These are phyloP conservation scores for Pseudonectria buxi DNA, from an alignment of 2,329 filamentous ascomycete genomes.

Conservation along the genomic window DNA sequence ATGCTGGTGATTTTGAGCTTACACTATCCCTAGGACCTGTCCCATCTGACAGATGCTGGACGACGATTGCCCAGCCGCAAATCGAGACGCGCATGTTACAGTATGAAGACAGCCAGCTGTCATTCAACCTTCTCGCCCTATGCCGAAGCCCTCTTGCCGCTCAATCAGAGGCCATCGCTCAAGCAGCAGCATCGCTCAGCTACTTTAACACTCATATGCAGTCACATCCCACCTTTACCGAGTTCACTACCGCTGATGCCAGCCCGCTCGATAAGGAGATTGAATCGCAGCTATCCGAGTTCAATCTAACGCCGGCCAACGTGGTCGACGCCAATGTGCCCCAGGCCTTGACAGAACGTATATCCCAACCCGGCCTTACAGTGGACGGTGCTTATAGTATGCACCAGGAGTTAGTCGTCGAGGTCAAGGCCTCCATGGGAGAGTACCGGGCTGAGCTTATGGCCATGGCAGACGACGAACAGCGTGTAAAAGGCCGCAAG, in stretches of 20 bases:
- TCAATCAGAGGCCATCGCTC: conserved; percentile 40
- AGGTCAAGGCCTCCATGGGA: conserved; percentile 35
- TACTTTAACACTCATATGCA: conserved; percentile 29
- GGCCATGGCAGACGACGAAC: conserved; percentile 40
- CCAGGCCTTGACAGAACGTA: conserved; percentile 6
- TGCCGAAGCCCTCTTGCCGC: conserved; percentile 56
- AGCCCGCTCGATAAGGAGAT: conserved; percentile 17
- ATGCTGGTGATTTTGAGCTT: background rate
- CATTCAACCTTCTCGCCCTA: conserved; percentile 74
- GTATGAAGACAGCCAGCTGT: conserved; percentile 57
- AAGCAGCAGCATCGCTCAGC: conserved; percentile 33
- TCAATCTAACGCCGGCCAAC: conserved; percentile 21
- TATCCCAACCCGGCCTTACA: conserved; percentile 6
- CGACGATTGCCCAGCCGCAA: conserved; percentile 54
- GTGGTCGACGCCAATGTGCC: conserved; percentile 18
- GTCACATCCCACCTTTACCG: conserved; percentile 11
- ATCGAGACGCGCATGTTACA: conserved; percentile 62
- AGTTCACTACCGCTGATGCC: conserved; percentile 16
- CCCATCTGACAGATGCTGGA: conserved; percentile 49
- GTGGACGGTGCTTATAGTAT: conserved; percentile 26
- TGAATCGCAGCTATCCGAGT: conserved; percentile 22
- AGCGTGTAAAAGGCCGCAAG: conserved; percentile 47
- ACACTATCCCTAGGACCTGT: conserved; percentile 7
- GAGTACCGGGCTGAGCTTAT: conserved; percentile 44
- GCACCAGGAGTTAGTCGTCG: conserved; percentile 31